Evolutionary conservation across 371 early-diverging fungal species (phyloP), one percentile per base, ranked within the genome.

Genomic region (Umbelopsis sp.): DNA sequence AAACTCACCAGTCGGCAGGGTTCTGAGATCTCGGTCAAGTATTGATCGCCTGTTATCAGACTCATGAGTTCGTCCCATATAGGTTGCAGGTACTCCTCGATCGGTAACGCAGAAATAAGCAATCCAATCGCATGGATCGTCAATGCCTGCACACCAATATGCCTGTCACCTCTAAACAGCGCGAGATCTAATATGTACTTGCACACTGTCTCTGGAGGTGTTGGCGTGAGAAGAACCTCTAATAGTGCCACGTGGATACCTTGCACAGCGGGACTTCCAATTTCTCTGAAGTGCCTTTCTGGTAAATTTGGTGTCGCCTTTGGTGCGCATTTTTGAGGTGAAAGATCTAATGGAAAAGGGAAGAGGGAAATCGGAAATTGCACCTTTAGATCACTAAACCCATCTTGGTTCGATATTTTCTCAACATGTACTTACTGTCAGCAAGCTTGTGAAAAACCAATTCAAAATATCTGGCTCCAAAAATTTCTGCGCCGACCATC

Each of bases 221-320:
- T 70, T 0, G 88, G 87, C 0, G 85, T 79, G 20, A 86, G 66
- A 69, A 93, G 76, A 29, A 89, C 74, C 70, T 93, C 94, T 20
- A 93, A 80, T n/a, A 85, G 83, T 7, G 89, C 89, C 45, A 87
- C 84, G 20, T 81, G 81, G 44, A 93, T 78, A 0, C 85, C 89
- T 66, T 86, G 84, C 16, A 91, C 80, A 14, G 89, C 87, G 14
- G 94, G 93, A 63, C 90, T 93, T 1, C 92, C 83, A 41, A 93
- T 89, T 73, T 93, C 94, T 44, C 93, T 84, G 69, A 90, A 93
- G 70, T 92, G 92, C 0, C 90, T 80, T 71, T 93, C 93, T 0
- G 94, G 93, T 65, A 92, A 72, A 11, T 77, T 72, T 20, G 87
- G 67, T 44, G 87, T 74, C 10, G 72, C 71, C 69, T 85, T 77